Conservation (phyloP, 495 filamentous ascomycete genomes). For the Aspergillus egyptiacus region DNA sequence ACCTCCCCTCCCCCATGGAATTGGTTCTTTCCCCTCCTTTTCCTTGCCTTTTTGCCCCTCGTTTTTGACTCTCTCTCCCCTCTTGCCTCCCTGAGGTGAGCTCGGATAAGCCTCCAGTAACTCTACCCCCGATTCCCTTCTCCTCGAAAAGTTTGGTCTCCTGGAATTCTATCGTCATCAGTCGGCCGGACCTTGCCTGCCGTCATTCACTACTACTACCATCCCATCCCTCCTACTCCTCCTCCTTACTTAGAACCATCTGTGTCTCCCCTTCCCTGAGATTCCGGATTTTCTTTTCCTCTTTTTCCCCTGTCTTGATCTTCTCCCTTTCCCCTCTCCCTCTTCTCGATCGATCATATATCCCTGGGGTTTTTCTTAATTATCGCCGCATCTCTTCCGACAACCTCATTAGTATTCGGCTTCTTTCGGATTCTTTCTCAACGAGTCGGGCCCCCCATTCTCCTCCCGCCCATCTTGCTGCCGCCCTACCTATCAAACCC, state of each 20-base stretch:
- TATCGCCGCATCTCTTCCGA: background rate
- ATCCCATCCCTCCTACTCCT: background rate
- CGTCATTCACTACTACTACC: constrained; percentile 11
- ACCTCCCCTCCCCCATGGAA: no score
- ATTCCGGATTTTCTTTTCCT: constrained; percentile 1
- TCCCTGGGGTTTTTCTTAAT: no score
- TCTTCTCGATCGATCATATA: background rate
- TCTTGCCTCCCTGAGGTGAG: constrained; percentile 15
- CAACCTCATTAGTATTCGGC: no score
- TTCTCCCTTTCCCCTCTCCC: constrained; percentile 1
- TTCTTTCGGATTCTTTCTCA: no score
- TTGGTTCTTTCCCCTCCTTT: no score
- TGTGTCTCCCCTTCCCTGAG: constrained; percentile 6
- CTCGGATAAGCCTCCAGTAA: constrained; percentile 28
- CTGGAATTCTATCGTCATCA: constrained; percentile 11
- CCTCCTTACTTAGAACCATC: background rate
- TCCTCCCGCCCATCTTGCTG: no score
- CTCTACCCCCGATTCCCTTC: no score
- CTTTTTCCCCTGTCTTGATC: background rate
- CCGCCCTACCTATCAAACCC: background rate
- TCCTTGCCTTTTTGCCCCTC: no score
- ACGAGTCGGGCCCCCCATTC: no score
- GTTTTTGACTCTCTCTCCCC: constrained; percentile 15
- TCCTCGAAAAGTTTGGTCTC: background rate
- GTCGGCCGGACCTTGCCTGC: constrained; percentile 12